phyloP scores from a whole-genome alignment of 306 rosid species.

The Ochetophila trinervis region DNA sequence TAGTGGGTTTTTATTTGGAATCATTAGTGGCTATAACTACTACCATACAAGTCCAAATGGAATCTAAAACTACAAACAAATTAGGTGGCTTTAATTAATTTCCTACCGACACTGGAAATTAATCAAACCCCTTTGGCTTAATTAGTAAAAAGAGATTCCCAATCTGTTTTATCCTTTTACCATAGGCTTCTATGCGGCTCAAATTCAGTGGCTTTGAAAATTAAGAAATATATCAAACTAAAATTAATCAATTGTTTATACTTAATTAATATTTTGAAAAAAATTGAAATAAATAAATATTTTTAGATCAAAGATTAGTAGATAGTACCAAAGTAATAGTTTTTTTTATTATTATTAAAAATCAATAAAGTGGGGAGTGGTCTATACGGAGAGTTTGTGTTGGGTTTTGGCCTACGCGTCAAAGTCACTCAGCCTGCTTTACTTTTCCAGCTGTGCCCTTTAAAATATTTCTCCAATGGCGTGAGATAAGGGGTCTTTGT shows the following conservation, averaged over 20 bases:
- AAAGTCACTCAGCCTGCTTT: constrained; percentile 18
- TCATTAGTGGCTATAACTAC: constrained; percentile 20
- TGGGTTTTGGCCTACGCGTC: constrained; percentile 8
- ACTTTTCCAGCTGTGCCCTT: not conserved
- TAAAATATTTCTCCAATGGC: not conserved
- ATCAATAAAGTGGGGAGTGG: not conserved
- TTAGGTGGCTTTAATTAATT: not conserved
- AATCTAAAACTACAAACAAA: not conserved
- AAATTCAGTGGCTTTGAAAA: no score
- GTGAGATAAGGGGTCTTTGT: not conserved
- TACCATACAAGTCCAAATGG: constrained; percentile 4
- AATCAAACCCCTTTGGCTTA: no score
- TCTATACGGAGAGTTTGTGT: not conserved
- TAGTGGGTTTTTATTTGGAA: constrained; percentile 4
- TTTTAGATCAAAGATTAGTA: no score
- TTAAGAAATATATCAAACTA: no score
- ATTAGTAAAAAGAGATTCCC: no score
- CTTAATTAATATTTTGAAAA: no score
- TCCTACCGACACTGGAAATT: constrained; percentile 18
- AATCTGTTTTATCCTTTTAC: no score
- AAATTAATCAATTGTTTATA: no score
- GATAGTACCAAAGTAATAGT: no score
- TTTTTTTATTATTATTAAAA: not conserved
- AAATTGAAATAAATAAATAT: no score
- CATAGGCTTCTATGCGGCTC: no score